Base-by-base conservation (phyloP, 2,329 filamentous ascomycete species). In the Thelonectria rubi region DNA sequence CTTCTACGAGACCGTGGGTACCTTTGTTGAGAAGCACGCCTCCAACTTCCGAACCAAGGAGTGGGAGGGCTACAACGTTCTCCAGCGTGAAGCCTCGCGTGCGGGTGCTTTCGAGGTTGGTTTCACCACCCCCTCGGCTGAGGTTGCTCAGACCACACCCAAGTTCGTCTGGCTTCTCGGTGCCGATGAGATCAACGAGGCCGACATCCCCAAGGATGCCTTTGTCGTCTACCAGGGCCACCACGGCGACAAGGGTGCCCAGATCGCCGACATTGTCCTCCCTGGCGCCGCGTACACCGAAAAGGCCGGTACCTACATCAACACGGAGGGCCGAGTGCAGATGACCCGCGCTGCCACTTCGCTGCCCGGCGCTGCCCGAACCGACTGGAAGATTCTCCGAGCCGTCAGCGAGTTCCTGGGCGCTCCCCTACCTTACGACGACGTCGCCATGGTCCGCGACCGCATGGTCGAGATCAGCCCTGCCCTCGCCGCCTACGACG, bases 361-460 rank as follows among this genome's bases (percentile, higher is more conserved):
- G 47, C 84, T 97, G 67, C 92, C 93, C 21, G 95, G 95, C 62
- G 95, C 93, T 55, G 88, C 94, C 58, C 88, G 95, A 74, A 94
- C 95, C 66, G 95, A 99, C 81, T 99, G 95, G 95, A 99, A 98
- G 88, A 98, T 99, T 74, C 89, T 99, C 71, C 92, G 95, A 67
- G 95, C 95, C 17, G 88, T 86, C 58, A 95, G 91, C 74, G 95
- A 98, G 80, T 97, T 97, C 81, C 85, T 99, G 15, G 92, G 91
- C 63, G 88, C 84, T 26, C 90, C 94, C 67, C 86, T 99, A 55
- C 92, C 93, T 20, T 99, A 98, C 75, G 94, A 99, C 72, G 93
- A 98, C 74, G 86, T 99, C 52, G 91, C 95, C 68, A 86, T 88
- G 72, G 86, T 99, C 54, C 88, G 95, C 59, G 93, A 97, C 78